phyloP scores from a whole-genome alignment of 2,329 filamentous ascomycete species.

The Calonectria pseudoturangicola region DNA sequence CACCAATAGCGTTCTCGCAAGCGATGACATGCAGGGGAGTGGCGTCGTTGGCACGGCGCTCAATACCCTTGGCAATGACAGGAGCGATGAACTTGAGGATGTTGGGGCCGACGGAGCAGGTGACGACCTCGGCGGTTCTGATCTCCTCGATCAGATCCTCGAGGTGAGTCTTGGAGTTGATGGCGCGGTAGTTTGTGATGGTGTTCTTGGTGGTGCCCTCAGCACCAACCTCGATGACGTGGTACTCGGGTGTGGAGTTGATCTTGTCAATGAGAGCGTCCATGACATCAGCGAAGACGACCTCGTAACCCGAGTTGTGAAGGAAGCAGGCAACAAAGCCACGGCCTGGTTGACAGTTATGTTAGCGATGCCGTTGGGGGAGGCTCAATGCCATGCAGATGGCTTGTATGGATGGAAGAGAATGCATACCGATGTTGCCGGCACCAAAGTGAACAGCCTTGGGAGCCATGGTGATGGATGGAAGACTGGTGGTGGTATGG shows the following conservation, averaged over 20 bases:
- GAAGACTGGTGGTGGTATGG: constrained; percentile 34
- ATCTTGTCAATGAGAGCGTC: constrained; percentile 87
- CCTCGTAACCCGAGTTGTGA: constrained; percentile 95
- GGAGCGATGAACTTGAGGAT: constrained; percentile 97
- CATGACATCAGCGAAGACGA: constrained; percentile 96
- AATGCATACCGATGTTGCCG: constrained; percentile 83
- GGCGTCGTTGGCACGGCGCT: constrained; percentile 78
- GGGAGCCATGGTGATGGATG: constrained; percentile 68
- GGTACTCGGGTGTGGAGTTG: constrained; percentile 85
- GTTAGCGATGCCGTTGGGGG: constrained; percentile 19
- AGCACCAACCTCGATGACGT: constrained; percentile 92
- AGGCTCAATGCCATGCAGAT: constrained; percentile 6
- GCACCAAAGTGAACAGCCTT: constrained; percentile 91
- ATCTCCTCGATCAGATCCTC: constrained; percentile 89
- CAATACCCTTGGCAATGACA: constrained; percentile 95
- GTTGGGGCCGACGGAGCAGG: constrained; percentile 96
- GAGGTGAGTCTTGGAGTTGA: constrained; percentile 94
- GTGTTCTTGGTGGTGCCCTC: constrained; percentile 87
- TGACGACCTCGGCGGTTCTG: constrained; percentile 90
- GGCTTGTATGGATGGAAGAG: not conserved
- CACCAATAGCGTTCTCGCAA: constrained; percentile 98
- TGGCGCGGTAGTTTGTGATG: constrained; percentile 96
- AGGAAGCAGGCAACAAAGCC: constrained; percentile 94
- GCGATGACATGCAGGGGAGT: constrained; percentile 93
- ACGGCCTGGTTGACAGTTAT: constrained; percentile 67